A percentile compares a stretch with the other conserved stretches of the same genome.
phyloP scores from a whole-genome alignment of 2,329 filamentous ascomycete genomes.

The Fusarium gaditjirri region DNA sequence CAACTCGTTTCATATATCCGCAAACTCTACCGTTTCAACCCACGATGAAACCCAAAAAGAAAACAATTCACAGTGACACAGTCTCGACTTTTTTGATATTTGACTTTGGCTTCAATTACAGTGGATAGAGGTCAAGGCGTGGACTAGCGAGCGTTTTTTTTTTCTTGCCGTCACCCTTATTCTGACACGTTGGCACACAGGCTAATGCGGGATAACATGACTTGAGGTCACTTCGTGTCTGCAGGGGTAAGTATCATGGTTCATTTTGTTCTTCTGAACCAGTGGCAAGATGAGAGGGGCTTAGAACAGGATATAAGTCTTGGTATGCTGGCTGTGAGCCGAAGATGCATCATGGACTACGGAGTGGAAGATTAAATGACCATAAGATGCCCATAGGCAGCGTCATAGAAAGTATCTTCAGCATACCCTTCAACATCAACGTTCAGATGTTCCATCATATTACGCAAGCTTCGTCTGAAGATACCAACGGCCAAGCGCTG shows the following conservation, averaged over 20 bases:
- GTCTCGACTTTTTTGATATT: constrained; percentile 5
- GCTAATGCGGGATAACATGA: constrained; percentile 24
- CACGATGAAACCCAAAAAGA: constrained; percentile 16
- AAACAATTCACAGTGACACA: background rate
- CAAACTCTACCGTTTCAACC: background rate
- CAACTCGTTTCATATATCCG: constrained; percentile 16
- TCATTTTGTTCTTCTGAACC: background rate
- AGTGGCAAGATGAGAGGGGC: constrained; percentile 29
- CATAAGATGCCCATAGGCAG: background rate
- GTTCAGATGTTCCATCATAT: background rate
- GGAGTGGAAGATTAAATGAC: background rate
- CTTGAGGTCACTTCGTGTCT: constrained; percentile 13
- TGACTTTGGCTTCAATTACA: background rate
- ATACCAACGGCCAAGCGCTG: background rate
- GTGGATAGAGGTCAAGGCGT: constrained; percentile 8
- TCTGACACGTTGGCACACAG: constrained; percentile 16
- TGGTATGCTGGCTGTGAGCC: background rate
- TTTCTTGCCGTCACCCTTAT: constrained; percentile 4
- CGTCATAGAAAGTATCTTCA: background rate
- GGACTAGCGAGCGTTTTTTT: constrained; percentile 2
- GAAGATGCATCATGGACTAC: background rate
- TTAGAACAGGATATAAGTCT: background rate
- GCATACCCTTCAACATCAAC: background rate
- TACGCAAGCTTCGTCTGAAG: background rate
- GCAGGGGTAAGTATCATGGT: constrained; percentile 2